Conservation (phyloP, 2,329 filamentous ascomycete species). For the Xylaria sp. region DNA sequence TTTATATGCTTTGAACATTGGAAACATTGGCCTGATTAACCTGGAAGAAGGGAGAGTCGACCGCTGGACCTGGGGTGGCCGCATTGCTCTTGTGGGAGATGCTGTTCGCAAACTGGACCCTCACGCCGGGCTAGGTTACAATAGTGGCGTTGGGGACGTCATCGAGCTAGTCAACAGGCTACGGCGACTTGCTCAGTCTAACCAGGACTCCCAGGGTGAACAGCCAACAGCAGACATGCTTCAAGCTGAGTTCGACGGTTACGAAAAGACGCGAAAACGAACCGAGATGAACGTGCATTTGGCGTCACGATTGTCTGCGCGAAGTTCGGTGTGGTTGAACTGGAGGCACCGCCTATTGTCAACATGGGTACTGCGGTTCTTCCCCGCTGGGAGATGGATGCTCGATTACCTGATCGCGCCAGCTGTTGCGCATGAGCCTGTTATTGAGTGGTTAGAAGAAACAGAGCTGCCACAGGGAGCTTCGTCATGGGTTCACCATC, state of each 20-base stretch:
- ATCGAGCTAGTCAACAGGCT: constrained; percentile 46
- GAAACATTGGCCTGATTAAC: constrained; percentile 43
- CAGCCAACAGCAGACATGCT: constrained; percentile 37
- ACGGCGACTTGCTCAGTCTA: constrained; percentile 33
- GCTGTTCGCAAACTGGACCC: constrained; percentile 52
- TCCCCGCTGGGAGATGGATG: constrained; percentile 20
- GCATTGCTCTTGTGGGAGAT: constrained; percentile 52
- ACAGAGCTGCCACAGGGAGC: constrained; percentile 29
- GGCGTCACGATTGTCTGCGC: constrained; percentile 34
- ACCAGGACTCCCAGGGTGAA: not conserved
- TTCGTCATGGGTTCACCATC: constrained; percentile 36
- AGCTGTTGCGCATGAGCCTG: constrained; percentile 31
- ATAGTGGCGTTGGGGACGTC: constrained; percentile 47
- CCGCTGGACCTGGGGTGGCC: constrained; percentile 46
- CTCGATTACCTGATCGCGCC: constrained; percentile 32
- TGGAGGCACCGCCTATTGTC: constrained; percentile 37
- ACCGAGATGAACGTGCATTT: constrained; percentile 39
- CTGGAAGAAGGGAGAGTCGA: constrained; percentile 51
- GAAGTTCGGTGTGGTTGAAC: constrained; percentile 33
- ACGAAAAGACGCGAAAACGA: constrained; percentile 38
- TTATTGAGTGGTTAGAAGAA: constrained; percentile 43
- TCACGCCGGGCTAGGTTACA: constrained; percentile 49
- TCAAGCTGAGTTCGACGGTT: constrained; percentile 39
- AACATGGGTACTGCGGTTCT: constrained; percentile 35
- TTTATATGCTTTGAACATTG: constrained; percentile 38